Evolutionary conservation across 176 grass and related monocot species (phyloP).

Genomic region (Lolium perenne): DNA sequence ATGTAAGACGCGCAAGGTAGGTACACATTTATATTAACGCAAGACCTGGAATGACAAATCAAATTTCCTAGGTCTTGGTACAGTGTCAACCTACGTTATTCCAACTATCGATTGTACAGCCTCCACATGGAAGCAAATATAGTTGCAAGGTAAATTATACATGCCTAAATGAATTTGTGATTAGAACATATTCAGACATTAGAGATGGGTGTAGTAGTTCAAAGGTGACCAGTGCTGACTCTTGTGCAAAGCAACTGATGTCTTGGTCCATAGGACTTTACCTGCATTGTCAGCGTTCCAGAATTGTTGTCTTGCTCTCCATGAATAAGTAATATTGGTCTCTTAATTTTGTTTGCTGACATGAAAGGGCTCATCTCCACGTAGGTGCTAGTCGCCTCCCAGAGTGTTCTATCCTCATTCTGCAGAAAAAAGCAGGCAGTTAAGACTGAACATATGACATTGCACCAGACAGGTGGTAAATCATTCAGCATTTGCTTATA

Average conservation of each 20-base stretch:
- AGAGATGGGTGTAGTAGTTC: constrained; percentile 4
- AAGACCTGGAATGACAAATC: constrained; percentile 15
- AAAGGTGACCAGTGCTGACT: constrained; percentile 19
- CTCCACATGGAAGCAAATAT: constrained; percentile 5
- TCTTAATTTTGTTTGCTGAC: constrained; percentile 96
- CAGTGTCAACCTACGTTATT: constrained; percentile 4
- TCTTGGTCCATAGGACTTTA: constrained; percentile 33
- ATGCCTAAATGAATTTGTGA: constrained; percentile 10
- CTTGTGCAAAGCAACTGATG: neutral
- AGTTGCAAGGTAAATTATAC: constrained; percentile 32
- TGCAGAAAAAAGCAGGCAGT: constrained; percentile 43
- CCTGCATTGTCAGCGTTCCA: constrained; percentile 99
- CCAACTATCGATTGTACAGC: neutral
- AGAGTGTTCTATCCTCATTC: constrained; percentile 99
- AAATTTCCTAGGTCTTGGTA: neutral
- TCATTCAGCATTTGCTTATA: constrained; percentile 29
- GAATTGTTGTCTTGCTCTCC: constrained; percentile 99
- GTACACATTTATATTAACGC: neutral
- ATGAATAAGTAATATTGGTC: constrained; percentile 96
- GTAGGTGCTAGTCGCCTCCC: constrained; percentile 88
- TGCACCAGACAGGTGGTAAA: neutral
- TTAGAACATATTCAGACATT: constrained; percentile 2
- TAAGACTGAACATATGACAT: constrained; percentile 11
- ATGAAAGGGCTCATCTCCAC: constrained; percentile 99
- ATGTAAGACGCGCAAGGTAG: constrained; percentile 15